phyloP scores from a whole-genome alignment of 345 rosid species.

The Physaria fendleri region DNA sequence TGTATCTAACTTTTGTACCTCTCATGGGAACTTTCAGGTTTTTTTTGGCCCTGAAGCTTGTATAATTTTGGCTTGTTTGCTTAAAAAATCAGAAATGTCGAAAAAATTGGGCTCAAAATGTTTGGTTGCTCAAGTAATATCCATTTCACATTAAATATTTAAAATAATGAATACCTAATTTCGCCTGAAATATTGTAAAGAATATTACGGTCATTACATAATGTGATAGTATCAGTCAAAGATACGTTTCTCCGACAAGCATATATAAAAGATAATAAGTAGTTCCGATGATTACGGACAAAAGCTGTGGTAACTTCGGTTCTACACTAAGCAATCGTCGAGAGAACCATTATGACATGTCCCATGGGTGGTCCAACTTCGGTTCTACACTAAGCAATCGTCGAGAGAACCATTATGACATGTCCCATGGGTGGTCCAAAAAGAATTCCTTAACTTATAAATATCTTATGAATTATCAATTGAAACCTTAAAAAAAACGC shows the following conservation, averaged over 20 bases:
- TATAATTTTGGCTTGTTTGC: constrained; percentile 2
- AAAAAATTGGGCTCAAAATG: no score
- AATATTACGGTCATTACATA: no score
- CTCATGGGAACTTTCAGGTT: background rate
- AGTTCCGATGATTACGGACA: constrained; percentile 26
- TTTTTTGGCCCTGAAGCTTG: background rate
- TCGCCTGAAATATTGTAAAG: background rate
- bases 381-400: constrained; percentile 25
- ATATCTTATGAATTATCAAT: no score
- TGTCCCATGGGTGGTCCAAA: constrained; percentile 22
- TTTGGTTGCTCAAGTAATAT: background rate
- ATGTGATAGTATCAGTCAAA: background rate
- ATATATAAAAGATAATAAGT: background rate
- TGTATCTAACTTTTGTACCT: constrained; percentile 1
- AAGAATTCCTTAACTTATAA: no score
- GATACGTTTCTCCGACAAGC: background rate
- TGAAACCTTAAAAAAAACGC: background rate
- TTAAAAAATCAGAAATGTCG: no score
- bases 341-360: constrained; percentile 10
- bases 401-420: constrained; percentile 4
- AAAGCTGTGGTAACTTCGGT: constrained; percentile 17
- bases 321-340: constrained; percentile 26
- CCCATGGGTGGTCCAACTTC: constrained; percentile 23
- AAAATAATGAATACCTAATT: background rate
- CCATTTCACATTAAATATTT: background rate